These are phyloP conservation scores for Arachis monticola DNA, from an alignment of 331 rosid genomes.

Conservation along the genomic window DNA sequence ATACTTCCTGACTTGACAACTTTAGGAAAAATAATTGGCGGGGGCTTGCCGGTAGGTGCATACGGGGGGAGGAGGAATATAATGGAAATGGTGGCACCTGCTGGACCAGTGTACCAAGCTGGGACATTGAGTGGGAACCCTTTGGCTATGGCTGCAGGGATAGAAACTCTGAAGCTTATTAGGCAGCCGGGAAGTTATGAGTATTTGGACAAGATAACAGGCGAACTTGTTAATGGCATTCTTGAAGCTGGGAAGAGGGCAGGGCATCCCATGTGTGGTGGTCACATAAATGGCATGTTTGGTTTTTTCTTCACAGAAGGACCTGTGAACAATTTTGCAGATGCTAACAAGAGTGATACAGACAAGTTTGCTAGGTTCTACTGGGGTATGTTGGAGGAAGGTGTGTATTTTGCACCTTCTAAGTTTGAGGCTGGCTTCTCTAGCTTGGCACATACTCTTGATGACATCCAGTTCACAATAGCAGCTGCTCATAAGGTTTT, in stretches of 20 bases:
- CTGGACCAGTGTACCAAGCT: constrained; percentile 81
- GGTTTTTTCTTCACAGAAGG: constrained; percentile 74
- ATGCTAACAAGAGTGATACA: constrained; percentile 67
- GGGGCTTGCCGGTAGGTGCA: constrained; percentile 83
- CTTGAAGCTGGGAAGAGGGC: constrained; percentile 64
- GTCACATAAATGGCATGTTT: constrained; percentile 73
- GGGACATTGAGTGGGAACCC: constrained; percentile 78
- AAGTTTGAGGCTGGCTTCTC: constrained; percentile 86
- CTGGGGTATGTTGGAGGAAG: constrained; percentile 77
- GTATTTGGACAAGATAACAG: constrained; percentile 54
- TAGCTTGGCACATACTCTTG: constrained; percentile 69
- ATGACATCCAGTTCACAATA: constrained; percentile 63
- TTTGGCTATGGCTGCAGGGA: constrained; percentile 82
- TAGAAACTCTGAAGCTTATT: constrained; percentile 65
- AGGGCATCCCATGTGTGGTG: constrained; percentile 73
- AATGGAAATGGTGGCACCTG: constrained; percentile 82
- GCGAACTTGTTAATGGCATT: constrained; percentile 60
- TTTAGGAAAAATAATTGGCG: constrained; percentile 79
- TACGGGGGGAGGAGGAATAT: constrained; percentile 82
- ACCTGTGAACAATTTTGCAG: constrained; percentile 65
- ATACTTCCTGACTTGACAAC: constrained; percentile 72
- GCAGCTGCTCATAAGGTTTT: constrained; percentile 74
- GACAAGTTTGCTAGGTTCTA: constrained; percentile 63
- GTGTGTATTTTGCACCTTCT: constrained; percentile 79
- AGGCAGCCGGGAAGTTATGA: constrained; percentile 67